Evolutionary conservation across 2,329 filamentous ascomycete species (phyloP), one percentile per base, ranked within the genome.

Genomic region (Penicillium sp.): DNA sequence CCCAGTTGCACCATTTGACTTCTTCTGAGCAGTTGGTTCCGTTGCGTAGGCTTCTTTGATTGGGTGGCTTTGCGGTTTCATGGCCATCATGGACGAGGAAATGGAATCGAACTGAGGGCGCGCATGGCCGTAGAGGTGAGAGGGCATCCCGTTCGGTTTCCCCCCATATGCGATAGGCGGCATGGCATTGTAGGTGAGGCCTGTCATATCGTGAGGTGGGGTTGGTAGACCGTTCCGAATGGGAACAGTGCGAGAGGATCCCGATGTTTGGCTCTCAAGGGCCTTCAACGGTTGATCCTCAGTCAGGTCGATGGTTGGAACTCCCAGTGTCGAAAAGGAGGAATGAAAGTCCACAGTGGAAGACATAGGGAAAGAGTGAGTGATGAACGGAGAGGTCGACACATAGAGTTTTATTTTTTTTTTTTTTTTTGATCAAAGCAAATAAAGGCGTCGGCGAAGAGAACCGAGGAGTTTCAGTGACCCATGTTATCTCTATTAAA

Each of bases 191-290:
- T 75, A 74, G 31, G 75, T 68, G 48, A 77, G 65, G n/a, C 75
- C 73, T 49, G 69, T 74, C 75, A 77, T 77, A 50, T 77, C 75
- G 72, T 63, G 65, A 38, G 75, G 75, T 56, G 75, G 75, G 27
- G 75, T 77, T 23, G 73, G 75, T 38, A 77, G 65, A 64, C 75
- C 75, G 74, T 73, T 73, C 68, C 73, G 65, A 51, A 74, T 71
- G 50, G 74, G 70, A 70, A 68, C 70, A 61, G 71, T 70, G 71
- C 71, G 74, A 57, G 53, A 53, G 27, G 63, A 60, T 49, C 65
- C 64, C 38, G 67, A 59, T 48, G 61, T 44, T n/a, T 36, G 45
- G 45, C 45, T 48, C 45, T 66, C 62, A 52, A 54, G 53, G 49
- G 54, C 52, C 60, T 66, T 66, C 23, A 52, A 47, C 15, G 42